These are phyloP conservation scores for Trichomonascus vanleenenianus DNA, from an alignment of 805 yeast species.

Conservation along the genomic window DNA sequence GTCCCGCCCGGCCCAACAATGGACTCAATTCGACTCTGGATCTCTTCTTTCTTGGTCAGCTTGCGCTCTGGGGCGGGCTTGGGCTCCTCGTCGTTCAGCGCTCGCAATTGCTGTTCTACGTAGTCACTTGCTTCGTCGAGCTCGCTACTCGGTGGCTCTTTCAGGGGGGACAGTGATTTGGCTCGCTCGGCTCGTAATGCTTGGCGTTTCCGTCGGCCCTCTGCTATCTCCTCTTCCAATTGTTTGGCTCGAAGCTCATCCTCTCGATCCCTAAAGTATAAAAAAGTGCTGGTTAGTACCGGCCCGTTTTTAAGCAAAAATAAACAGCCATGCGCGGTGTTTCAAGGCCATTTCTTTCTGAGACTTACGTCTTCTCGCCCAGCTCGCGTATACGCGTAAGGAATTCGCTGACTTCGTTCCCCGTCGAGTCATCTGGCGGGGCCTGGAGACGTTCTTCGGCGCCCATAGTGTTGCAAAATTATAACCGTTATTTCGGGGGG, in stretches of 20 bases:
- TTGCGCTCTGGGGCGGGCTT: not conserved
- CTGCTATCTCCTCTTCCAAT: conserved; percentile 24
- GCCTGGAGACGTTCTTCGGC: not conserved
- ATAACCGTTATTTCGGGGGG: no score
- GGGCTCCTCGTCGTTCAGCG: not conserved
- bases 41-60: conserved; percentile 8
- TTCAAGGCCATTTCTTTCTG: not conserved
- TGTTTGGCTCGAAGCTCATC: conserved; percentile 25
- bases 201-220: conserved; percentile 23
- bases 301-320: no score
- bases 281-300: not conserved
- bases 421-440: not conserved
- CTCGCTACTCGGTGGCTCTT: not conserved
- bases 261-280: conserved; percentile 18
- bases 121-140: not conserved
- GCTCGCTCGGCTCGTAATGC: conserved; percentile 19
- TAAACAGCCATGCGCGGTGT: not conserved
- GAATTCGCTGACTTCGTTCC: conserved; percentile 23
- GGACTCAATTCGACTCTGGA: conserved; percentile 9
- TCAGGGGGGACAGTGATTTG: conserved; percentile 16
- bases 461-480: not conserved
- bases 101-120: not conserved
- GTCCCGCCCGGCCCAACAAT: conserved; percentile 6
- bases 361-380: conserved; percentile 25
- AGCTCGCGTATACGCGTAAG: conserved; percentile 23